These are phyloP conservation scores for Colletotrichum sp. DNA, from an alignment of 2,329 filamentous ascomycete species.

Conservation along the genomic window DNA sequence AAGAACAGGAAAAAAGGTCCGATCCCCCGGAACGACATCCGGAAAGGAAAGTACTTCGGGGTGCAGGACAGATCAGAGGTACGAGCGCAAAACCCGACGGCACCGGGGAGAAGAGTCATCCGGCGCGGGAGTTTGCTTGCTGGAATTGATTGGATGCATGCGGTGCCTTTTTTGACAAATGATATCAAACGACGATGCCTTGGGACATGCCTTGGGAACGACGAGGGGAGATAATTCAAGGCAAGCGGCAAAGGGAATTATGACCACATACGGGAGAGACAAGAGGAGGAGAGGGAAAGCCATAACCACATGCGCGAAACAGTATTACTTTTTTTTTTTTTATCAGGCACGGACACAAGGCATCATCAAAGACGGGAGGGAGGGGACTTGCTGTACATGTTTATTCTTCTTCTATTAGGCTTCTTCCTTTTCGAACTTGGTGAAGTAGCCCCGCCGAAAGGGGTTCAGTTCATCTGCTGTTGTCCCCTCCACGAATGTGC, in stretches of 20 bases:
- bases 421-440: constrained; percentile 50
- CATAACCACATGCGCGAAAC: background rate
- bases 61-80: background rate
- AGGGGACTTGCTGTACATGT: constrained; percentile 9
- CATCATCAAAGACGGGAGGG: constrained; percentile 12
- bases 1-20: constrained; percentile 25
- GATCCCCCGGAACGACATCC: background rate
- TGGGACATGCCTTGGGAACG: constrained; percentile 11
- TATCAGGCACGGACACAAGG: constrained; percentile 12
- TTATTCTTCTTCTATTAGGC: constrained; percentile 1
- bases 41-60: background rate
- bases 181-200: constrained; percentile 18
- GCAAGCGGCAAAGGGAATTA: background rate
- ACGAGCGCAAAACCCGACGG: background rate
- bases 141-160: background rate
- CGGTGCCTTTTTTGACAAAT: background rate
- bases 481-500: constrained; percentile 40
- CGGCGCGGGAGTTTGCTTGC: background rate
- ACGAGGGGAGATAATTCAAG: background rate
- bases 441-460: constrained; percentile 65
- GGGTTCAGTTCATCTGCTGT: constrained; percentile 66
- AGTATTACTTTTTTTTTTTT: background rate
- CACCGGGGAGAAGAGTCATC: background rate
- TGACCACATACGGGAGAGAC: background rate
- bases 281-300: background rate